Evolutionary conservation across 352 stramenopile species (phyloP), one percentile per base, ranked within the genome.

Genomic region (Nothophytophthora sp.): DNA sequence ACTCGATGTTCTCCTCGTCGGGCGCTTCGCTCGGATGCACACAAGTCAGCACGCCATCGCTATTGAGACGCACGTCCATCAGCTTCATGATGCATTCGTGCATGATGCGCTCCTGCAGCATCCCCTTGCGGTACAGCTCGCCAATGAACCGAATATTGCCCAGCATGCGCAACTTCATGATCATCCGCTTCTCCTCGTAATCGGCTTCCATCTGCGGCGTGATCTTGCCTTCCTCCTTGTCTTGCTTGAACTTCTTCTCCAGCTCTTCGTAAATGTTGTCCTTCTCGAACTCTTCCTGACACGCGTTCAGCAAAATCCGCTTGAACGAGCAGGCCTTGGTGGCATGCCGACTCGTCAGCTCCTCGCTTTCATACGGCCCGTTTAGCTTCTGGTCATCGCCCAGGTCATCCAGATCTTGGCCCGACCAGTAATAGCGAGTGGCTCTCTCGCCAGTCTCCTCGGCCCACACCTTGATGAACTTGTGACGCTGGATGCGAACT

Each of bases 21-120:
- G 88, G 86, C 28, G 67, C 59, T 33, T 87, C 64, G 37, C 59
- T 70, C 1, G 80, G 84, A 49, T 94, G 73, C 13, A 73, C 54
- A 16, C 70, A 68, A 24, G 67, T 58, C 19, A 90, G 50, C 28
- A 66, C 46, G 1, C 66, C 55, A 16, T 73, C 64, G 32, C 32
- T 48, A 18, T 76, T 86, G 3, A 84, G 50, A 46, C 85, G 66
- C 28, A 96, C 72, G 49, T 94, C 94, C 70, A 99, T 85, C 19
- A 99, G 59, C 56, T 92, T 95, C 61, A 92, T 88, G 42, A 98
- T 97, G 55, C 95, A 98, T 61, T 96, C 93, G 52, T 97, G 85
- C 92, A 99, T 99, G 55, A 99, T 98, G 38, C 96, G 96, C 72
- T 98, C 92, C 49, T 98, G 97, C 19, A 99, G 79, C 73, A 99